These are phyloP conservation scores for Leonotis leonurus DNA, from an alignment of 257 asterid species.

Conservation along the genomic window DNA sequence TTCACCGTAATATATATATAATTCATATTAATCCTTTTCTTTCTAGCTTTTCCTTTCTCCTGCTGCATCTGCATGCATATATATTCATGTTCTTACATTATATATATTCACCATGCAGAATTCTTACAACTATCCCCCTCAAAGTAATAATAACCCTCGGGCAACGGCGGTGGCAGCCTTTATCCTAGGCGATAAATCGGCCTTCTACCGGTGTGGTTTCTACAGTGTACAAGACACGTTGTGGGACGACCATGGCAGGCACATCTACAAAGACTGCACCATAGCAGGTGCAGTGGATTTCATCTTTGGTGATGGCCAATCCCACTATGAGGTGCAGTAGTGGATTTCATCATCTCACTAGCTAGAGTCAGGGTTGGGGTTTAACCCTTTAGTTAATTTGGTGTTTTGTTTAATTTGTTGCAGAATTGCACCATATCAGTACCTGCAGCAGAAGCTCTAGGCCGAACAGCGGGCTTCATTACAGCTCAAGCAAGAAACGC, in stretches of 20 bases:
- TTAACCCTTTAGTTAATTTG: neutral
- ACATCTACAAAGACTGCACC: neutral
- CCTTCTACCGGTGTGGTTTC: constrained; percentile 35
- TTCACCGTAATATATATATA: neutral
- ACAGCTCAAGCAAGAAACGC: constrained; percentile 38
- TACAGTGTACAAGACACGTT: constrained; percentile 47
- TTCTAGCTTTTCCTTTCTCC: too few relatives aligned
- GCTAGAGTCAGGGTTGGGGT: too few relatives aligned
- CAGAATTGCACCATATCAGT: constrained; percentile 21
- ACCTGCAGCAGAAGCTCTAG: neutral
- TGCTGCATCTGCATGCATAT: too few relatives aligned
- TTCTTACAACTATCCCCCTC: neutral
- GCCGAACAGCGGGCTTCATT: constrained; percentile 22
- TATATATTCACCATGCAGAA: neutral
- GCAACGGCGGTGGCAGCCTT: constrained; percentile 36
- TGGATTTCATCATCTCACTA: too few relatives aligned
- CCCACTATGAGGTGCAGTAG: neutral
- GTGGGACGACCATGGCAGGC: constrained; percentile 24
- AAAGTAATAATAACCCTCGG: neutral
- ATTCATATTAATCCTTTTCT: neutral
- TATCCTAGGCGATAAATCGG: constrained; percentile 39
- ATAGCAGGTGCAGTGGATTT: neutral
- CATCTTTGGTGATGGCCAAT: neutral
- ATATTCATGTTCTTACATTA: too few relatives aligned
- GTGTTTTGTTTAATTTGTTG: neutral